Evolutionary conservation across 768 basidiomycete species (phyloP), one percentile per base, ranked within the genome.

Genomic region (Rhodotorula babjevae): DNA sequence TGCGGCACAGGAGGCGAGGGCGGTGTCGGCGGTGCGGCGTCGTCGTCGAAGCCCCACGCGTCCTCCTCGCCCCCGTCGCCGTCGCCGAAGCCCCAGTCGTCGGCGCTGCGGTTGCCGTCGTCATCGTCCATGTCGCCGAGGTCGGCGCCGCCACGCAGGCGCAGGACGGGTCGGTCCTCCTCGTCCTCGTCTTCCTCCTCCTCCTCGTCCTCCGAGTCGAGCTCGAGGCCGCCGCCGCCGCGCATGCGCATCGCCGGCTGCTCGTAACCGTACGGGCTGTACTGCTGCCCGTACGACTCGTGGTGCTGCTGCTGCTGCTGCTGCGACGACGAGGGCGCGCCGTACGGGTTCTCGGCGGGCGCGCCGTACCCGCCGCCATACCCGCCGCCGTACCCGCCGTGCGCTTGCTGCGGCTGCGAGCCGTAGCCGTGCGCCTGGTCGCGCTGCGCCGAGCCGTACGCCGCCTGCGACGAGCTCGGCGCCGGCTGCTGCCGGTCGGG

Each of bases 31-130:
- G 61, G 36, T 0, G 65, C 33, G 18, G 44, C 69, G n/a, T 42
- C 53, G n/a, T 69, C 73, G 31, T 63, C 76, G 33, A 74, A 73
- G n/a, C 68, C 73, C 76, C 76, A 78, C 1, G 59, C 75, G n/a
- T 73, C 77, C 6, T 72, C 71, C 27, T 59, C 67, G n/a, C 29
- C 62, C 12, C 33, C 55, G 2, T 10, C 31, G 31, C 60, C 71
- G 31, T 72, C 71, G 16, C 62, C 66, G 42, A 72, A 68, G 31
- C 71, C 71, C 71, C 71, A 72, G 52, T 72, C 71, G 27, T 72
- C 71, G 9, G 66, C 71, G 33, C 63, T 65, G 23, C 59, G 67
- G 44, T 59, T 53, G 10, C 71, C 71, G 36, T 64, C 71, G 50
- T 71, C 70, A 2, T 72, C 71, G 50, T 72, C 71, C 71, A 72